Conservation (phyloP, 805 yeast species). For the Candida verbasci region DNA sequence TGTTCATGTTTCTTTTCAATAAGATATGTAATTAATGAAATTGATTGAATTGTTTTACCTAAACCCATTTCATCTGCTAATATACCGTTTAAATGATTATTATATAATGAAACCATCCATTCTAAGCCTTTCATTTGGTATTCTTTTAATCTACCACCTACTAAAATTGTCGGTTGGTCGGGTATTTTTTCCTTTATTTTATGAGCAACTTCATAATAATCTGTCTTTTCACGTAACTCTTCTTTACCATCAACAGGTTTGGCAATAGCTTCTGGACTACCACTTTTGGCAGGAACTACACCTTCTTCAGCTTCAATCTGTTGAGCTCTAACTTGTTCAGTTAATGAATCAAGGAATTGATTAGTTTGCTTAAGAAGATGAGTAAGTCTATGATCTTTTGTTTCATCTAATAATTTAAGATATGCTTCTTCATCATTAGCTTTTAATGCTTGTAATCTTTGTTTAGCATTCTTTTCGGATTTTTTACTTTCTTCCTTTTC, state of each 20-base stretch:
- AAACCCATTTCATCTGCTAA: slow-evolving; percentile 67
- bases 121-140: slow-evolving; percentile 64
- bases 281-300: slow-evolving; percentile 11
- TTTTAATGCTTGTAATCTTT: slow-evolving; percentile 80
- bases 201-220: slow-evolving; percentile 82
- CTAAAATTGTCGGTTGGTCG: slow-evolving; percentile 63
- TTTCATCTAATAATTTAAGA: slow-evolving; percentile 75
- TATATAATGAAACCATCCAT: slow-evolving; percentile 64
- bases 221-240: slow-evolving; percentile 61
- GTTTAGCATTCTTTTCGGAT: slow-evolving; percentile 77
- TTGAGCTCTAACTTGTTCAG: slow-evolving; percentile 75
- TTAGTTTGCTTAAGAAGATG: slow-evolving; percentile 80
- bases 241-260: slow-evolving; percentile 37
- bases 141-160: slow-evolving; percentile 78
- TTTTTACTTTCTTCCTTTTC: slow-evolving; percentile 76
- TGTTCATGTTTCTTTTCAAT: slow-evolving; percentile 65
- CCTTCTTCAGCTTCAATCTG: slow-evolving; percentile 46
- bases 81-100: slow-evolving; percentile 59
- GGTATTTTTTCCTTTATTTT: slow-evolving; percentile 60
- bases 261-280: slow-evolving; percentile 25
- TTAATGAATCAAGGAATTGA: slow-evolving; percentile 68
- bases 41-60: slow-evolving; percentile 72
- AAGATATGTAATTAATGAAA: slow-evolving; percentile 67
- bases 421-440: slow-evolving; percentile 89
- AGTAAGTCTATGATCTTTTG: slow-evolving; percentile 83